phyloP scores from a whole-genome alignment of 2,329 filamentous ascomycete genomes.

The Scleromitrula shiraiana region DNA sequence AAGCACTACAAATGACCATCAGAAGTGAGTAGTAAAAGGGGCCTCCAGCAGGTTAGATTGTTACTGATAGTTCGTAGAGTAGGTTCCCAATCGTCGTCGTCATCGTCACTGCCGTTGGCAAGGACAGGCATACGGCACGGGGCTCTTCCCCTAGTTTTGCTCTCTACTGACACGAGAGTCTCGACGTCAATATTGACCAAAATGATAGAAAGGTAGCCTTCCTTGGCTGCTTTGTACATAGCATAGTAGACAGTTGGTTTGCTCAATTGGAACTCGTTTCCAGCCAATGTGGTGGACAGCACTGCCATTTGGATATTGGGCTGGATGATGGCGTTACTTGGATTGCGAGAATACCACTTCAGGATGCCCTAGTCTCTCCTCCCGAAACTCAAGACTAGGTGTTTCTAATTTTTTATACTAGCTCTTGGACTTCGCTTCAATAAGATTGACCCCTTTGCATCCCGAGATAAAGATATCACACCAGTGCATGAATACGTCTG shows the following conservation, averaged over 20 bases:
- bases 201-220: too few species aligned
- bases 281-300: too few species aligned
- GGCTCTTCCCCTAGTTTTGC: too few species aligned
- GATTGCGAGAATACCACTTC: not conserved
- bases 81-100: too few species aligned
- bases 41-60: not conserved
- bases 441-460: not conserved
- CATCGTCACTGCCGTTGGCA: too few species aligned
- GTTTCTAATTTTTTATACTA: not conserved
- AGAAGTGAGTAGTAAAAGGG: not conserved
- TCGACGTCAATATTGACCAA: not conserved
- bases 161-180: not conserved
- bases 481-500: not conserved
- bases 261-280: not conserved
- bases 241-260: not conserved
- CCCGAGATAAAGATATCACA: not conserved
- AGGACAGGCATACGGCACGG: too few species aligned
- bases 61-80: not conserved
- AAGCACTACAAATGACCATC: not conserved
- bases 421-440: not conserved
- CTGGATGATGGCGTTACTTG: not conserved
- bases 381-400: not conserved
- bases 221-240: too few species aligned
- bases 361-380: not conserved
- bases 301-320: not conserved